A percentile compares a stretch with the other conserved stretches of the same genome.
Conservation (phyloP, 352 stramenopile species). For the Pythium insidiosum region DNA sequence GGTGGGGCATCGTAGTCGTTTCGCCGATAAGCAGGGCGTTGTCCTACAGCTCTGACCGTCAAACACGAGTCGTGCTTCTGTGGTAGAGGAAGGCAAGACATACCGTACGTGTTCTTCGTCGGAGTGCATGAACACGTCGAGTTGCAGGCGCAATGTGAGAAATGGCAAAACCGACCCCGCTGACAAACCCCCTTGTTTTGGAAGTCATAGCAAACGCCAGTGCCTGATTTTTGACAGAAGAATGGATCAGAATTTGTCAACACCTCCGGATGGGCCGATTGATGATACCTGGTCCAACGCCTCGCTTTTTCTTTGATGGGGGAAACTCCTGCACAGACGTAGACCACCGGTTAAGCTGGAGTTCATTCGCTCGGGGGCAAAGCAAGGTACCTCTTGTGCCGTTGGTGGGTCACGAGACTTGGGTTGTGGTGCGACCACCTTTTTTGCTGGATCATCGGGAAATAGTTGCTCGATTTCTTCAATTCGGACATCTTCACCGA, state of each 20-base stretch:
- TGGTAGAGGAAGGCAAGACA: neutral
- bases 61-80: neutral
- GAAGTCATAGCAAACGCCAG: slow-evolving; percentile 84
- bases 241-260: too few relatives aligned
- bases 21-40: slow-evolving; percentile 70
- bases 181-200: slow-evolving; percentile 86
- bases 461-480: slow-evolving; percentile 82
- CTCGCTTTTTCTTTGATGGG: slow-evolving; percentile 62
- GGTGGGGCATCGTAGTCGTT: slow-evolving; percentile 78
- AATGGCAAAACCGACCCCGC: slow-evolving; percentile 77
- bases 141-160: slow-evolving; percentile 84
- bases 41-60: slow-evolving; percentile 22
- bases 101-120: slow-evolving; percentile 81
- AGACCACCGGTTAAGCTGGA: neutral
- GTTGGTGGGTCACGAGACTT: slow-evolving; percentile 12
- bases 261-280: too few relatives aligned
- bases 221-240: too few relatives aligned
- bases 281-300: slow-evolving; percentile 30
- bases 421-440: slow-evolving; percentile 16
- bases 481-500: slow-evolving; percentile 66
- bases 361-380: too few relatives aligned
- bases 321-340: slow-evolving; percentile 37
- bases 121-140: slow-evolving; percentile 78
- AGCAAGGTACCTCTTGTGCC: slow-evolving; percentile 34
- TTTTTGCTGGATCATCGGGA: slow-evolving; percentile 54